Conservation (phyloP, 345 rosid genomes). For the Triadica sebifera region DNA sequence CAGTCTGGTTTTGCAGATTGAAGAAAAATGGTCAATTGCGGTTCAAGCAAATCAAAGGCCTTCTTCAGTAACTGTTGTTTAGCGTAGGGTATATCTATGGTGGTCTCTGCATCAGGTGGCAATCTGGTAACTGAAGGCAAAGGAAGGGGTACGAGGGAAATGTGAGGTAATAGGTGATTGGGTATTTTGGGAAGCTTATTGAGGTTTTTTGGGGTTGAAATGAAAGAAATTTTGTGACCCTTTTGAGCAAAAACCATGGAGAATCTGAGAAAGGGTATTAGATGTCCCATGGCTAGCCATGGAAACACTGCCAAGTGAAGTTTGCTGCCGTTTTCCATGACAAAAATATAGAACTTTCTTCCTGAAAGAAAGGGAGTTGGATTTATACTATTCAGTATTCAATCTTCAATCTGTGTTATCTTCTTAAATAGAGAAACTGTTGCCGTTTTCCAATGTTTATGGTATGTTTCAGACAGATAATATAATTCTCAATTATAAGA, state of each 20-base stretch:
- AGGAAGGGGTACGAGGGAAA: slow-evolving; percentile 30
- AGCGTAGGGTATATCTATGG: slow-evolving; percentile 33
- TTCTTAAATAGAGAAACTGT: no score
- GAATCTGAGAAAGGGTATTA: slow-evolving; percentile 23
- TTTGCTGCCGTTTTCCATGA: slow-evolving; percentile 10
- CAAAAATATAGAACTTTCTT: no score
- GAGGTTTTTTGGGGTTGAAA: slow-evolving; percentile 25
- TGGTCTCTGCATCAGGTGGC: slow-evolving; percentile 35
- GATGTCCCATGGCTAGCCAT: slow-evolving; percentile 35
- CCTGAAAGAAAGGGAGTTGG: no score
- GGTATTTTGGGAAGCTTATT: slow-evolving; percentile 11
- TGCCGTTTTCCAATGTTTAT: no score
- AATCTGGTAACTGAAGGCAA: slow-evolving; percentile 30
- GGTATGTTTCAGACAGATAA: no score
- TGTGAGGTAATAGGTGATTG: slow-evolving; percentile 14
- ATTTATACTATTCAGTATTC: no score
- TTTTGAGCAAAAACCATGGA: slow-evolving; percentile 24
- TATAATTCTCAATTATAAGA: no score
- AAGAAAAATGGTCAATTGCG: slow-evolving; percentile 30
- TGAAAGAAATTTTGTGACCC: slow-evolving; percentile 25
- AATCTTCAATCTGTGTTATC: no score
- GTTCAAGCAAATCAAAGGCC: slow-evolving; percentile 33
- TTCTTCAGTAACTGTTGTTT: slow-evolving; percentile 34
- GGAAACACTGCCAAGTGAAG: slow-evolving; percentile 24
- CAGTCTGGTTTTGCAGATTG: slow-evolving; percentile 34